These are phyloP conservation scores for Ulota crispa DNA, from an alignment of 225 moss, liverwort and hornwort species.

Conservation along the genomic window DNA sequence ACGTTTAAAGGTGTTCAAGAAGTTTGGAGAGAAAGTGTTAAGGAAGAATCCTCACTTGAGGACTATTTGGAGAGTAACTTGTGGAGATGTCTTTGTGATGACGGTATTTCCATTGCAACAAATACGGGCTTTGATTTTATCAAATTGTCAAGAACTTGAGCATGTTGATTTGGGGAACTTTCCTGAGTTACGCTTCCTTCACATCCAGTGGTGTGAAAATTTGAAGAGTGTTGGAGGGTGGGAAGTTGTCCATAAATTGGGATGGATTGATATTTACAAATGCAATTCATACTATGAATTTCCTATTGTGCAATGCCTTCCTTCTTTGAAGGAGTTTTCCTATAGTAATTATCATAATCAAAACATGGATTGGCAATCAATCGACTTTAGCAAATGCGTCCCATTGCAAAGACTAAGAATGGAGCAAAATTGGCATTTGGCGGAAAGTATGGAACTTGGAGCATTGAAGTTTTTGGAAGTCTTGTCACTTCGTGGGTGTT, in stretches of 20 bases:
- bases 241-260: not conserved
- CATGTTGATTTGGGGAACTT: no score
- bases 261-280: fast-evolving
- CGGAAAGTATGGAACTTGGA: not conserved
- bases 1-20: no score
- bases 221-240: not conserved
- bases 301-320: not conserved
- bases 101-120: no score
- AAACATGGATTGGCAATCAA: not conserved
- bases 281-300: fast-evolving
- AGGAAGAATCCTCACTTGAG: no score
- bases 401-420: not conserved
- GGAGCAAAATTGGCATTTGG: fast-evolving
- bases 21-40: no score
- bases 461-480: not conserved
- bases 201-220: fast-evolving
- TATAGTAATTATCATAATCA: fast-evolving
- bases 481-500: fast-evolving
- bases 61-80: no score
- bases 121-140: no score
- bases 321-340: not conserved
- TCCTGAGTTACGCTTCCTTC: no score
- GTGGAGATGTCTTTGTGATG: no score
- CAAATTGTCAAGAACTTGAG: no score
- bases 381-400: not conserved